phyloP scores from a whole-genome alignment of 2,329 filamentous ascomycete genomes.

The Ceratocystis ficicola region DNA sequence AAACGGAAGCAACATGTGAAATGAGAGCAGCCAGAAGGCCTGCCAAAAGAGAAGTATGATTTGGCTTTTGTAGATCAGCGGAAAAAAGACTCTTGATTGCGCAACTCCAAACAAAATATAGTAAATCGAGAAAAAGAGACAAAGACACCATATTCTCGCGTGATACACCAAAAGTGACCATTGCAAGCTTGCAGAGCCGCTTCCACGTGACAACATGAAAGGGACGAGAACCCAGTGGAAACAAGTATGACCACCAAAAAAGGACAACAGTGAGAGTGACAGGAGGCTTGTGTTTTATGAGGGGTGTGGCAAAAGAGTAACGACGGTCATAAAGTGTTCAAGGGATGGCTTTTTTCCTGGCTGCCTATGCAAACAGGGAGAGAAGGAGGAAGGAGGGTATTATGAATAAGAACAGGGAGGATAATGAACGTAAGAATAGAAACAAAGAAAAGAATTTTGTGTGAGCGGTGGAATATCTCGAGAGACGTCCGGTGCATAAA shows the following conservation, averaged over 20 bases:
- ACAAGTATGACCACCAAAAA: not conserved
- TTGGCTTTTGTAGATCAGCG: not conserved
- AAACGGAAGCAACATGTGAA: not conserved
- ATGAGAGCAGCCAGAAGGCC: not conserved
- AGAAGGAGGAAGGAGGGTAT: slow-evolving; percentile 15
- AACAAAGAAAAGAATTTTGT: slow-evolving; percentile 17
- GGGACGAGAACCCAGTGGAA: not conserved
- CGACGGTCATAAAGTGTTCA: not conserved
- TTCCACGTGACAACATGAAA: slow-evolving; percentile 16
- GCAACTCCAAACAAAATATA: not conserved
- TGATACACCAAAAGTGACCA: not conserved
- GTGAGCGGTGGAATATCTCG: slow-evolving; percentile 1
- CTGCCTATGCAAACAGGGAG: slow-evolving; percentile 1
- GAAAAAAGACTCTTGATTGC: slow-evolving; percentile 6
- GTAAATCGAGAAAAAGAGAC: not conserved
- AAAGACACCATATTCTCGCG: not conserved
- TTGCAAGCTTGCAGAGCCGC: not conserved
- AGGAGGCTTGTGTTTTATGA: not conserved
- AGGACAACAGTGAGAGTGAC: not conserved
- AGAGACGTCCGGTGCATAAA: slow-evolving; percentile 3
- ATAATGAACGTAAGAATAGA: slow-evolving; percentile 18
- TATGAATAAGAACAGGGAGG: slow-evolving; percentile 16
- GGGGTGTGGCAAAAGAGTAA: not conserved
- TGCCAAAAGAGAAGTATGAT: not conserved
- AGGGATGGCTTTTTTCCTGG: not conserved